phyloP scores from a whole-genome alignment of 768 basidiomycete genomes.

The Phlebiopsis flavidoalba region DNA sequence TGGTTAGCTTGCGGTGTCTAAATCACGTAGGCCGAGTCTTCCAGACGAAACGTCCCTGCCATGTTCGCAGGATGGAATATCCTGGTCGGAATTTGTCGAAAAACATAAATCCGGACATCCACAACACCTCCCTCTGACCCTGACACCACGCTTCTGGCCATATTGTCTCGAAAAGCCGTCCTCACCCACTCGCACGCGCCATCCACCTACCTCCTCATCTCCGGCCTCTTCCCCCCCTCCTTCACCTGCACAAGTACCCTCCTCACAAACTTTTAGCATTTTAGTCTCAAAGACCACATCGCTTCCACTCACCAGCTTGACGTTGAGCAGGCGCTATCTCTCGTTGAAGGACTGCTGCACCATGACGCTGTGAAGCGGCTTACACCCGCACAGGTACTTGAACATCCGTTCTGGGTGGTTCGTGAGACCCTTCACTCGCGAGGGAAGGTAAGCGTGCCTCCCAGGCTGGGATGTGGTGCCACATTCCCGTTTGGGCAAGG shows the following conservation, averaged over 20 bases:
- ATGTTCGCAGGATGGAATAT: slow-evolving; percentile 58
- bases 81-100: slow-evolving; percentile 73
- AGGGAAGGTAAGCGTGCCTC: slow-evolving; percentile 42
- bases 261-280: neutral
- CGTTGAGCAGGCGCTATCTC: slow-evolving; percentile 64
- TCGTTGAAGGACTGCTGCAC: slow-evolving; percentile 69
- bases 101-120: slow-evolving; percentile 70
- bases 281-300: neutral
- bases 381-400: slow-evolving; percentile 71
- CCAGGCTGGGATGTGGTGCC: slow-evolving; percentile 70
- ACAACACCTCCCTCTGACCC: slow-evolving; percentile 40
- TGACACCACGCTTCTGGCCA: slow-evolving; percentile 52
- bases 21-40: slow-evolving; percentile 71
- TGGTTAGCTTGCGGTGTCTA: neutral
- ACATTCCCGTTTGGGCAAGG: slow-evolving; percentile 64
- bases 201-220: slow-evolving; percentile 19
- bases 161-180: slow-evolving; percentile 25
- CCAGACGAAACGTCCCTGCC: slow-evolving; percentile 82
- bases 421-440: slow-evolving; percentile 32
- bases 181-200: slow-evolving; percentile 30
- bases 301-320: slow-evolving; percentile 38
- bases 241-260: slow-evolving; percentile 15
- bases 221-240: slow-evolving; percentile 17
- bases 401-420: slow-evolving; percentile 81
- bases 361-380: slow-evolving; percentile 74